Base-by-base conservation (phyloP, 805 yeast species). In the Barnettozyma salicaria region DNA sequence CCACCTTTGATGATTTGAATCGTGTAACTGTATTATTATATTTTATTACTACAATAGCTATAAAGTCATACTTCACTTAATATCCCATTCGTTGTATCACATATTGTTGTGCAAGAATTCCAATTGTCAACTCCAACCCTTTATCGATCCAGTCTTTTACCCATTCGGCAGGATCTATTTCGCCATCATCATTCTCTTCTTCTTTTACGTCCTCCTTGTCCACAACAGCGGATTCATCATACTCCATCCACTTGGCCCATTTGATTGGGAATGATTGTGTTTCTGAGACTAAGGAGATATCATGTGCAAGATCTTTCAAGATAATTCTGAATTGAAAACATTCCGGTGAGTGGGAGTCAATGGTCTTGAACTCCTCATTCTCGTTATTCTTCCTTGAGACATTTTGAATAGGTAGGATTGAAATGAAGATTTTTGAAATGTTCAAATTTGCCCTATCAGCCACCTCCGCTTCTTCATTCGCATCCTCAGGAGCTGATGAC, bases 161-260 rank as follows among this genome's bases (percentile, higher is more conserved):
- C 94, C 92, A 84, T 41, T 80, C 86, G 29, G 80, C 66, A n/a
- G 90, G 89, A 50, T 82, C 88, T 11, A 79, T 69, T 8, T 67
- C 78, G 41, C 75, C 76, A n/a, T 59, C 61, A 9, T 53, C 52
- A 28, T 57, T 57, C 16, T 53, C 59, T 6, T 52, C 52, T 11
- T 49, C 57, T 60, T 25, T 49, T 55, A n/a, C 45, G 8, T 36
- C 41, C 6, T 43, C 55, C 41, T 21, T 48, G 46, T 28, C 44
- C 42, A 38, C 43, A 19, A 4, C 50, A 45, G 23, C 54, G 50
- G 43, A 53, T 7, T 39, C 32, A 10, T 34, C 33, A 24, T 40
- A 37, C 43, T 58, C 79, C n/a, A 90, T 68, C 98, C 98, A 92
- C n/a, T 74, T 65, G 8, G 88, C 80, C 98, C 98, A 92, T 55